phyloP scores from a whole-genome alignment of 2,329 filamentous ascomycete genomes.

The Aspergillus latus region DNA sequence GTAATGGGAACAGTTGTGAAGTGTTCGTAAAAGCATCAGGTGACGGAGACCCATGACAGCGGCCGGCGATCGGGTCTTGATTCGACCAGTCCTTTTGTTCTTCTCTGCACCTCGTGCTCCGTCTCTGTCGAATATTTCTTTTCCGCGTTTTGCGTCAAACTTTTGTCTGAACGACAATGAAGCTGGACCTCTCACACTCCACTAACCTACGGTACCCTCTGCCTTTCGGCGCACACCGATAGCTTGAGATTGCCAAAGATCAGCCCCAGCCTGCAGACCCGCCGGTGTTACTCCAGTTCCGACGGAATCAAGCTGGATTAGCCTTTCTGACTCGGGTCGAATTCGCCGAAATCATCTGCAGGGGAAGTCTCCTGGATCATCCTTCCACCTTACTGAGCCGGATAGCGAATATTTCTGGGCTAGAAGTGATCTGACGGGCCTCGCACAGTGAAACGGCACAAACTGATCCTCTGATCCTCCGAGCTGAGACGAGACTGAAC shows the following conservation, averaged over 20 bases:
- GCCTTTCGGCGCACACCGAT: background rate
- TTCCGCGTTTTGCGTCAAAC: slow-evolving; percentile 1
- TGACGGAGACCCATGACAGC: slow-evolving; percentile 16
- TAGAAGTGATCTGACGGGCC: background rate
- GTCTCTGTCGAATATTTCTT: background rate
- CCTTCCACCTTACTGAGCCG: slow-evolving; percentile 1
- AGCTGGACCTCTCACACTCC: background rate
- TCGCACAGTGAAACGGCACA: background rate
- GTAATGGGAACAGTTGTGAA: background rate
- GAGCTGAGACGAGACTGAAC: background rate
- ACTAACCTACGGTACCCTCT: background rate
- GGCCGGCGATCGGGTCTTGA: slow-evolving; percentile 12
- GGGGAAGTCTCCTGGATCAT: slow-evolving; percentile 12
- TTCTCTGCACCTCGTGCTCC: background rate
- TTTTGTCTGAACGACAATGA: background rate
- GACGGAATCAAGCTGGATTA: slow-evolving; percentile 4
- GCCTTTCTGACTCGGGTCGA: slow-evolving; percentile 4
- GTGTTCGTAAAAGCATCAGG: slow-evolving; percentile 12
- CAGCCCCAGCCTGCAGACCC: background rate
- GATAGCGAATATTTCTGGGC: slow-evolving; percentile 1
- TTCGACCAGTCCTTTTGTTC: background rate
- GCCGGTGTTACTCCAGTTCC: background rate
- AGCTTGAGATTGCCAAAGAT: background rate
- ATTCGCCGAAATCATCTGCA: slow-evolving; percentile 15
- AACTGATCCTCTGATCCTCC: background rate